A percentile compares a stretch with the other conserved stretches of the same genome.
These are phyloP conservation scores for Aspergillus bombycis DNA, from an alignment of 2,329 filamentous ascomycete genomes.

Conservation along the genomic window DNA sequence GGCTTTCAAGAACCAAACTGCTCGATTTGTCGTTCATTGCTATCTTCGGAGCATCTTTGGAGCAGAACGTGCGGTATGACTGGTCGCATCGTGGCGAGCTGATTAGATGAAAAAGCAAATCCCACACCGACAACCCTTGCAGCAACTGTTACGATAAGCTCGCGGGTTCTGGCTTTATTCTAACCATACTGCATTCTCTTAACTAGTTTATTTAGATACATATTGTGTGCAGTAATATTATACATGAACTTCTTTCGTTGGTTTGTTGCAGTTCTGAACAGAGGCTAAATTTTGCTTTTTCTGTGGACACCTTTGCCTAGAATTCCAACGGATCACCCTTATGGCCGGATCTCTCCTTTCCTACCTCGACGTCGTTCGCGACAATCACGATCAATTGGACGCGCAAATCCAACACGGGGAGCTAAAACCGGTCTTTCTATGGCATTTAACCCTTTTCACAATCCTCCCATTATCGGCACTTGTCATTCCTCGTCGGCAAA, in stretches of 20 bases:
- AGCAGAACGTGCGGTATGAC: neutral
- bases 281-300: neutral
- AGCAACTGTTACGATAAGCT: neutral
- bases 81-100: neutral
- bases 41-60: neutral
- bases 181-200: neutral
- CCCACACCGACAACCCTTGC: neutral
- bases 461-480: conserved; percentile 52
- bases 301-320: neutral
- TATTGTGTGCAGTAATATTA: too few species aligned
- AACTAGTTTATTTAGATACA: too few species aligned
- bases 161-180: neutral
- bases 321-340: neutral
- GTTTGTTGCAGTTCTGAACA: neutral
- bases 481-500: conserved; percentile 51
- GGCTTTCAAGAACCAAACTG: neutral
- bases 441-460: conserved; percentile 34
- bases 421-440: conserved; percentile 40
- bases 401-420: conserved; percentile 30
- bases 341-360: conserved; percentile 34
- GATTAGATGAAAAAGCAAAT: neutral
- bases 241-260: neutral
- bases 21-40: neutral
- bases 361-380: conserved; percentile 31
- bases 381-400: conserved; percentile 28